Percentiles rank a stretch among this genome's conserved stretches.
Evolutionary conservation across 228 moss, liverwort and hornwort genomes (phyloP).

Genomic region (Sphagnum magellanicum): DNA sequence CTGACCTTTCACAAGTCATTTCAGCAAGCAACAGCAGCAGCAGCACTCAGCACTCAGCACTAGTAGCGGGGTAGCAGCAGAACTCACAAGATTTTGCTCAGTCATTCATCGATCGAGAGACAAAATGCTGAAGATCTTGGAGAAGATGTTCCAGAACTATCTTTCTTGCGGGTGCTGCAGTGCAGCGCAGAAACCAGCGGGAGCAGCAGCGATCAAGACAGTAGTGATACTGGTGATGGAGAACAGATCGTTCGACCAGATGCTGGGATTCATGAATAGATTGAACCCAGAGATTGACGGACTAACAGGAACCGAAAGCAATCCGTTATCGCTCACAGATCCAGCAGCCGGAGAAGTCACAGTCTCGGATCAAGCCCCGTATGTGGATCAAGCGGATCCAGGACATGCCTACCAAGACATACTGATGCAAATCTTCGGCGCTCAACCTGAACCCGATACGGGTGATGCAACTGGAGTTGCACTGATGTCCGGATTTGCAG

Average conservation of each 20-base stretch:
- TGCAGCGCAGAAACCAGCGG: background rate
- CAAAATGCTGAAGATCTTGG: too few relatives aligned
- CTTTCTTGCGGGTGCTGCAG: too few relatives aligned
- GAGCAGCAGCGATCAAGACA: conserved; percentile 60
- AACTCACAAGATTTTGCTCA: too few relatives aligned
- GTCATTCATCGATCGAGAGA: too few relatives aligned
- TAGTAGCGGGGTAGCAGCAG: too few relatives aligned
- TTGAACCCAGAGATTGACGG: conserved; percentile 57
- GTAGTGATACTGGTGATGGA: conserved; percentile 75
- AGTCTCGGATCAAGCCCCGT: conserved; percentile 61
- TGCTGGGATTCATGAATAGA: conserved; percentile 64
- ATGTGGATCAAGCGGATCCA: conserved; percentile 58
- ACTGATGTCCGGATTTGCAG: conserved; percentile 83
- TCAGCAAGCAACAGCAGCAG: too few relatives aligned
- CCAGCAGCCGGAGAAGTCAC: conserved; percentile 21
- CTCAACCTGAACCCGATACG: conserved; percentile 25
- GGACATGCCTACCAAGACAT: conserved; percentile 78
- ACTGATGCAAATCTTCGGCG: conserved; percentile 62
- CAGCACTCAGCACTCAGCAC: too few relatives aligned
- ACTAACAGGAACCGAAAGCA: conserved; percentile 58
- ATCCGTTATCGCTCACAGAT: conserved; percentile 54
- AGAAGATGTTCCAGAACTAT: too few relatives aligned
- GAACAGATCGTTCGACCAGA: conserved; percentile 81
- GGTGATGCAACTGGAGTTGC: conserved; percentile 33
- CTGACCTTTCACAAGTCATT: too few relatives aligned